phyloP scores from a whole-genome alignment of 1,284 basidiomycete species.

The Melampsora allii-populina region DNA sequence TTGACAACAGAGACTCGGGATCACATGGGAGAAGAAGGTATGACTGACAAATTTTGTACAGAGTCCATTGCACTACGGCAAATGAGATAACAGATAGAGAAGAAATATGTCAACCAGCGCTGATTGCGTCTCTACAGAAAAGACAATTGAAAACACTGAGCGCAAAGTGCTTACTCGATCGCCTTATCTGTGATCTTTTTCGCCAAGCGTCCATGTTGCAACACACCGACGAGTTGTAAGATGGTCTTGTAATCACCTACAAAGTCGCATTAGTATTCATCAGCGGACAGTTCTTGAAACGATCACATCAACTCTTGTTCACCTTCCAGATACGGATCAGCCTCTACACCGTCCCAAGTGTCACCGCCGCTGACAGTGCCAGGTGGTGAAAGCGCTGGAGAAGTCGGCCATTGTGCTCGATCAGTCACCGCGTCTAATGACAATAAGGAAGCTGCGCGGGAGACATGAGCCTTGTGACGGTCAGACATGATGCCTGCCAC shows the following conservation, averaged over 20 bases:
- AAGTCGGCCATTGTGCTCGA: conserved; percentile 60
- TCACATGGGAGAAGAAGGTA: neutral
- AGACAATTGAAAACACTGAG: neutral
- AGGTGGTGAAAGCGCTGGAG: conserved; percentile 55
- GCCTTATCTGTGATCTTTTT: conserved; percentile 85
- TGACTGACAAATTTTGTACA: conserved; percentile 41
- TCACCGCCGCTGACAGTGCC: conserved; percentile 23
- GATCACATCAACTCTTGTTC: conserved; percentile 45
- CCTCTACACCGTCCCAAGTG: conserved; percentile 61
- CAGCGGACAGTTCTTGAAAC: conserved; percentile 22
- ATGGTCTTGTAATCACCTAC: conserved; percentile 95
- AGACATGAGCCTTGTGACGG: neutral
- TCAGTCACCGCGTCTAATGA: conserved; percentile 53
- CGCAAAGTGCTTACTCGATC: conserved; percentile 61
- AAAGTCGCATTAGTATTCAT: conserved; percentile 53
- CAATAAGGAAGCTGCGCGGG: conserved; percentile 34
- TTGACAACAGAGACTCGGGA: neutral
- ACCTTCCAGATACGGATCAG: conserved; percentile 82
- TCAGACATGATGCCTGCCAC: conserved; percentile 59
- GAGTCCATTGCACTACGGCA: conserved; percentile 42
- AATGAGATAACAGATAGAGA: neutral
- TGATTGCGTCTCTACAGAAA: neutral
- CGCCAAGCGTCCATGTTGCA: conserved; percentile 84
- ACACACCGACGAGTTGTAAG: conserved; percentile 83
- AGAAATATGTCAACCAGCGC: neutral